These are phyloP conservation scores for Vigna angularis DNA, from an alignment of 306 rosid species.

Conservation along the genomic window DNA sequence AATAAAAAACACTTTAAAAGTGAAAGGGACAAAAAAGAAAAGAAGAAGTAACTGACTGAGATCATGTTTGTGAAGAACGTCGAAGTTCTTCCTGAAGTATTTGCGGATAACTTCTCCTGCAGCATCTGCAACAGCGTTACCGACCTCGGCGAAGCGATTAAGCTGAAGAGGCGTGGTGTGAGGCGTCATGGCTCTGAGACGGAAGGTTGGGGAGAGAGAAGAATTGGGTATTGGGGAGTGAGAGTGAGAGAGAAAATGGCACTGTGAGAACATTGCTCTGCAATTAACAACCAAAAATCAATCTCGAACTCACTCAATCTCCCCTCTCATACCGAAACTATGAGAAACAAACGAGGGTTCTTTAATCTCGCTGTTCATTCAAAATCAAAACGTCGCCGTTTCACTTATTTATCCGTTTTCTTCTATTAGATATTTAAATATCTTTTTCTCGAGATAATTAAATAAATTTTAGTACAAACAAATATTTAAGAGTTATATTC, in stretches of 20 bases:
- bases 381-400: not conserved
- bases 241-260: constrained; percentile 22
- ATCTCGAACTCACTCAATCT: not conserved
- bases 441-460: too few relatives aligned
- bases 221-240: constrained; percentile 23
- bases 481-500: too few relatives aligned
- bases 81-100: constrained; percentile 80
- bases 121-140: constrained; percentile 79
- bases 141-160: constrained; percentile 61
- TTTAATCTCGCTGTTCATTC: not conserved
- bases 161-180: constrained; percentile 43
- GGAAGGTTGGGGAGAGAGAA: constrained; percentile 13
- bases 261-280: constrained; percentile 52
- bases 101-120: constrained; percentile 77
- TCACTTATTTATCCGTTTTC: not conserved
- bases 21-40: not conserved
- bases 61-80: constrained; percentile 76
- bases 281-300: not conserved
- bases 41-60: constrained; percentile 46
- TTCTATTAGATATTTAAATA: too few relatives aligned
- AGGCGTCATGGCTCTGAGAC: constrained; percentile 51
- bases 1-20: not conserved
- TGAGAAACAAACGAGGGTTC: not conserved
- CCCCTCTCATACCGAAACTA: not conserved
- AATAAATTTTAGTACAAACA: too few relatives aligned